These are phyloP conservation scores for Phytopythium delawarense DNA, from an alignment of 352 stramenopile species.

Conservation along the genomic window DNA sequence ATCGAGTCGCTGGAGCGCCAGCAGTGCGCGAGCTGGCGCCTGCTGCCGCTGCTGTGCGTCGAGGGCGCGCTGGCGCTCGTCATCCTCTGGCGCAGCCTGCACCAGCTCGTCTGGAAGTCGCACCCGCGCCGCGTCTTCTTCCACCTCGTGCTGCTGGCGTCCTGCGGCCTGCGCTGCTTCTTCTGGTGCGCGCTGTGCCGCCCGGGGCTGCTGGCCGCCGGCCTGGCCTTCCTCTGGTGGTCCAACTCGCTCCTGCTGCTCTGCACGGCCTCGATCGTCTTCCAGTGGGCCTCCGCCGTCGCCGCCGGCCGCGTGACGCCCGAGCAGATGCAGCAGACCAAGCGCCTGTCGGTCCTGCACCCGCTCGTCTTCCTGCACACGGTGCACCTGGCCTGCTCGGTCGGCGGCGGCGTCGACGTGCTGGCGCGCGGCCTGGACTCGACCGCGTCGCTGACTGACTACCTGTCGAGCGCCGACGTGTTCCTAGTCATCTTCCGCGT, in stretches of 20 bases:
- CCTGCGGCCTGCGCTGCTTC: conserved; percentile 32
- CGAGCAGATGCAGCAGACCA: conserved; percentile 43
- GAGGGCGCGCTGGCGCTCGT: conserved; percentile 31
- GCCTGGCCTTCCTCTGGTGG: conserved; percentile 44
- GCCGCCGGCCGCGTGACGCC: conserved; percentile 44
- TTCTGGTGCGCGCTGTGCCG: conserved; percentile 44
- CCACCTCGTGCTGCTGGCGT: conserved; percentile 41
- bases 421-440: conserved; percentile 20
- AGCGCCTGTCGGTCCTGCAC: conserved; percentile 42
- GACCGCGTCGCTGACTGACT: conserved; percentile 16
- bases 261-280: conserved; percentile 60
- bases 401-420: conserved; percentile 29
- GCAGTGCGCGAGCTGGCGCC: conserved; percentile 35
- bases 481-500: conserved; percentile 33
- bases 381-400: conserved; percentile 39
- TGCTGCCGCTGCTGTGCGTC: conserved; percentile 46
- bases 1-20: conserved; percentile 20
- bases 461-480: conserved; percentile 12
- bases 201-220: conserved; percentile 19
- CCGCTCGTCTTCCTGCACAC: conserved; percentile 57
- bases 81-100: conserved; percentile 50
- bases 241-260: conserved; percentile 64
- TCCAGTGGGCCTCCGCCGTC: conserved; percentile 62
- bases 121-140: conserved; percentile 57
- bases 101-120: conserved; percentile 60